These are phyloP conservation scores for Citeromyces matritensis DNA, from an alignment of 805 yeast species.

Conservation along the genomic window DNA sequence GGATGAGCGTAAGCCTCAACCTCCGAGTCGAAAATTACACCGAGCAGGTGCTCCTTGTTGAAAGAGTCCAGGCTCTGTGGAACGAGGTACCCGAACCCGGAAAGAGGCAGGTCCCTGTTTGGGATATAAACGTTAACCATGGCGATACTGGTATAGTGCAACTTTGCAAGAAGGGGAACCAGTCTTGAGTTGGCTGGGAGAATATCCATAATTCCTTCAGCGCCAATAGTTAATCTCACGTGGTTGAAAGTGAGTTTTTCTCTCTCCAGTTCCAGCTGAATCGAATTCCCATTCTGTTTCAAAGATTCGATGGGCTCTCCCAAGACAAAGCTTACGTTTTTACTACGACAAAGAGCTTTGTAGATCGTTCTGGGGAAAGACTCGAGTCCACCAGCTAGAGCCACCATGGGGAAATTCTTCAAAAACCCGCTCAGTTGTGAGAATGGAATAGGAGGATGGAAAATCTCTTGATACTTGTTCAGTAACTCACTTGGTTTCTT, in stretches of 20 bases:
- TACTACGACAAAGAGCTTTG: slow-evolving; percentile 14
- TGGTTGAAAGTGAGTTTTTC: slow-evolving; percentile 14
- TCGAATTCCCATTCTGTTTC: slow-evolving; percentile 8
- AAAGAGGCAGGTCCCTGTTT: slow-evolving; percentile 17
- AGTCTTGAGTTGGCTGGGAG: slow-evolving; percentile 3
- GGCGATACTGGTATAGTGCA: slow-evolving; percentile 32
- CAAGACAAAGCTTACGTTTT: slow-evolving; percentile 21
- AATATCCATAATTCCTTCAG: slow-evolving; percentile 13
- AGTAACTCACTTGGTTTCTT: slow-evolving; percentile 14
- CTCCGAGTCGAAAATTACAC: slow-evolving; percentile 85
- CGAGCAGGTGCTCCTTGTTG: slow-evolving; percentile 49
- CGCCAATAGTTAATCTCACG: slow-evolving; percentile 41
- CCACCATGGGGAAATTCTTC: slow-evolving; percentile 46
- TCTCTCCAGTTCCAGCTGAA: slow-evolving; percentile 7
- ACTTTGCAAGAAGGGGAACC: slow-evolving; percentile 5
- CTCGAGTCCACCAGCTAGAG: slow-evolving; percentile 38
- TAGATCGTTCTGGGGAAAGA: slow-evolving; percentile 25
- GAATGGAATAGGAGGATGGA: slow-evolving; percentile 25
- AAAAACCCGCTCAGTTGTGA: slow-evolving; percentile 18
- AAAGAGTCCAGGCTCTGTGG: slow-evolving; percentile 34
- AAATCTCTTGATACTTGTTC: slow-evolving; percentile 18
- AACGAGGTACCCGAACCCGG: slow-evolving; percentile 81
- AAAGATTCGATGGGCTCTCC: slow-evolving; percentile 4
- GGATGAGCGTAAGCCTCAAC: slow-evolving; percentile 41
- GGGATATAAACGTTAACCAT: slow-evolving; percentile 59